These are phyloP conservation scores for Pseudovirgaria hyperparasitica DNA, from an alignment of 2,329 filamentous ascomycete species.

Conservation along the genomic window DNA sequence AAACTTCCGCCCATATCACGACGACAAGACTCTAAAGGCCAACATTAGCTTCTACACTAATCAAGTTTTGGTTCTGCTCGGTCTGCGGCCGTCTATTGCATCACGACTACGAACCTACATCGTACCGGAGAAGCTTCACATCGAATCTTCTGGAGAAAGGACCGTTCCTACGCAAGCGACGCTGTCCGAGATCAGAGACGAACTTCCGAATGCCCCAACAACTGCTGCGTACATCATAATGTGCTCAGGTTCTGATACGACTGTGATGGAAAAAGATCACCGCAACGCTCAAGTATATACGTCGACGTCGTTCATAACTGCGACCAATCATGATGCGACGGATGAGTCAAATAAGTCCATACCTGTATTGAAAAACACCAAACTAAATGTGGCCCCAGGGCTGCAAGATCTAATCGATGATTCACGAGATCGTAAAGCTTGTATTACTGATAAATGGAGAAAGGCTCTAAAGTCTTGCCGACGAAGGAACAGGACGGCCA, in stretches of 20 bases:
- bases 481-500: constrained; percentile 6
- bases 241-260: constrained; percentile 34
- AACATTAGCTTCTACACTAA: constrained; percentile 34
- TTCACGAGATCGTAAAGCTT: constrained; percentile 19
- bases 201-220: constrained; percentile 27
- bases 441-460: constrained; percentile 17
- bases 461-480: no score
- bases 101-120: constrained; percentile 36
- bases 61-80: constrained; percentile 41
- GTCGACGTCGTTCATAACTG: constrained; percentile 38
- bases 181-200: constrained; percentile 16
- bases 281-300: constrained; percentile 30
- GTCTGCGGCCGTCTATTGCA: constrained; percentile 39
- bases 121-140: constrained; percentile 13
- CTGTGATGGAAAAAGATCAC: constrained; percentile 45
- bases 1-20: constrained; percentile 39
- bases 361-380: constrained; percentile 5
- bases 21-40: constrained; percentile 14
- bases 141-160: constrained; percentile 2
- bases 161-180: constrained; percentile 2
- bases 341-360: constrained; percentile 8
- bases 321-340: constrained; percentile 42
- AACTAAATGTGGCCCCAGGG: constrained; percentile 9
- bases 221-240: constrained; percentile 47
- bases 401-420: constrained; percentile 19